These are phyloP conservation scores for Alternaria solani DNA, from an alignment of 2,329 filamentous ascomycete species.

Conservation along the genomic window DNA sequence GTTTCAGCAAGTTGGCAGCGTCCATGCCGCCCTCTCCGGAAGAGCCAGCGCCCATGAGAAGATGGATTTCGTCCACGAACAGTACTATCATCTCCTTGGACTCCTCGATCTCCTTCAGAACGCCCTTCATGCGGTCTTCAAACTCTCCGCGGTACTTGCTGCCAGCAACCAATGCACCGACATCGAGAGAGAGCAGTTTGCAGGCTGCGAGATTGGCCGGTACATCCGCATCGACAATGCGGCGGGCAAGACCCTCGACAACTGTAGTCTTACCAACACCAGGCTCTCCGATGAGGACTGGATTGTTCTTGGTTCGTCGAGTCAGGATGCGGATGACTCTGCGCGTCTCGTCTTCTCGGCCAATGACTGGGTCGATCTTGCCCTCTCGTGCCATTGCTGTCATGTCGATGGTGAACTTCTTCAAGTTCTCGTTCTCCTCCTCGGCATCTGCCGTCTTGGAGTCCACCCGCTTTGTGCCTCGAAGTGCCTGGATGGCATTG, in stretches of 20 bases:
- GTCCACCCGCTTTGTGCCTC: constrained; percentile 91
- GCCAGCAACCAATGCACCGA: constrained; percentile 92
- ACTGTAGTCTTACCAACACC: constrained; percentile 99
- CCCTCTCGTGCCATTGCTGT: constrained; percentile 94
- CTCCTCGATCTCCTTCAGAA: constrained; percentile 94
- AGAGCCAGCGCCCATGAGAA: constrained; percentile 95
- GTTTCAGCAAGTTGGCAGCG: constrained; percentile 95
- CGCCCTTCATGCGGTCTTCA: constrained; percentile 98
- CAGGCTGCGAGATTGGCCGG: constrained; percentile 94
- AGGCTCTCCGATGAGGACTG: constrained; percentile 95
- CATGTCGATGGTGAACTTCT: constrained; percentile 99
- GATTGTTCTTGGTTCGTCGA: constrained; percentile 97
- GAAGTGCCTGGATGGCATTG: constrained; percentile 87
- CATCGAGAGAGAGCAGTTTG: constrained; percentile 92
- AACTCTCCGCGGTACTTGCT: constrained; percentile 99
- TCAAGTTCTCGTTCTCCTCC: constrained; percentile 90
- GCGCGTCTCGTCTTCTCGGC: constrained; percentile 93
- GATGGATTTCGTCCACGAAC: constrained; percentile 98
- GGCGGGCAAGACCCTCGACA: constrained; percentile 91
- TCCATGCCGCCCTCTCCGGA: constrained; percentile 98
- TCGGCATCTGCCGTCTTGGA: constrained; percentile 95
- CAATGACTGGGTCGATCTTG: constrained; percentile 97
- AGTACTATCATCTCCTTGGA: constrained; percentile 97
- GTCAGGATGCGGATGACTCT: constrained; percentile 91
- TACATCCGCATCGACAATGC: constrained; percentile 96